Evolutionary conservation across 345 rosid genomes (phyloP).

Genomic region (Clarkia xantiana): DNA sequence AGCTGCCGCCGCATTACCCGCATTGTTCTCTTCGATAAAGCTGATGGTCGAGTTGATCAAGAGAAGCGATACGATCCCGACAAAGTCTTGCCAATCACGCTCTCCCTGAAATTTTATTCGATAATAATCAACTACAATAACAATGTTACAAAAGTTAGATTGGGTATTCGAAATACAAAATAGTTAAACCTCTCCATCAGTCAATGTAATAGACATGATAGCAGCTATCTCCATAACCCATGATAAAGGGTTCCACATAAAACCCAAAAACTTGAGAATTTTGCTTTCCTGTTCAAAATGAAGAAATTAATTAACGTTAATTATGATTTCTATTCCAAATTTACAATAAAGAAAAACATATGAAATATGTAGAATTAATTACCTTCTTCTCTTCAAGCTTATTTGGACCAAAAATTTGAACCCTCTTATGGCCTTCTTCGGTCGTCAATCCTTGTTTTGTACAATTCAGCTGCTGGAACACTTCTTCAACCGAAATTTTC

Average conservation of each 20-base stretch:
- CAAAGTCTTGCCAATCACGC: slow-evolving; percentile 90
- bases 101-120: slow-evolving; percentile 26
- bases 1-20: slow-evolving; percentile 95
- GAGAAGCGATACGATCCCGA: slow-evolving; percentile 61
- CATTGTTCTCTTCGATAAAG: slow-evolving; percentile 87
- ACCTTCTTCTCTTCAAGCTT: slow-evolving; percentile 72
- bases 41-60: slow-evolving; percentile 84
- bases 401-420: slow-evolving; percentile 61
- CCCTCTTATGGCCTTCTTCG: slow-evolving; percentile 66
- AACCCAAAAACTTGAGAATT: slow-evolving; percentile 68
- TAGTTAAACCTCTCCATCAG: slow-evolving; percentile 48
- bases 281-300: slow-evolving; percentile 31
- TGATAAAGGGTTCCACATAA: slow-evolving; percentile 95
- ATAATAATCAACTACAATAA: no score
- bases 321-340: no score
- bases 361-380: not conserved
- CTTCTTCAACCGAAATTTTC: slow-evolving; percentile 63
- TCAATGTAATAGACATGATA: slow-evolving; percentile 81
- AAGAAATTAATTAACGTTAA: not conserved
- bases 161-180: not conserved
- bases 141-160: not conserved
- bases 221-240: slow-evolving; percentile 98
- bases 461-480: slow-evolving; percentile 68
- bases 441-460: slow-evolving; percentile 52
- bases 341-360: no score